A percentile compares a stretch with the other conserved stretches of the same genome.
These are phyloP conservation scores for Pseudogymnoascus sp. DNA, from an alignment of 2,329 filamentous ascomycete genomes.

Conservation along the genomic window DNA sequence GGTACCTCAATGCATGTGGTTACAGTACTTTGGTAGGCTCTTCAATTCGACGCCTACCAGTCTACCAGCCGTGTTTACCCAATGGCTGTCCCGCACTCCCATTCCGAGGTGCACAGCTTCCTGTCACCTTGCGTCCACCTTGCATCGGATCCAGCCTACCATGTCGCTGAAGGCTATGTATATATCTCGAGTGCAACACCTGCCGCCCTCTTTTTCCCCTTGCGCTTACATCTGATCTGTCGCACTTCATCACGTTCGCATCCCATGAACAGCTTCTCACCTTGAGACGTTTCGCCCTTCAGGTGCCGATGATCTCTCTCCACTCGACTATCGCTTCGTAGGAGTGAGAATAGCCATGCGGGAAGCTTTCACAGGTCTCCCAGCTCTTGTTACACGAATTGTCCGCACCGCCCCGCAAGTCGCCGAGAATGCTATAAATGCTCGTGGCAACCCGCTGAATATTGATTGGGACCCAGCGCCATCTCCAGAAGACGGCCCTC, in stretches of 20 bases:
- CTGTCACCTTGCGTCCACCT: not conserved
- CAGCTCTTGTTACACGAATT: conserved; percentile 9
- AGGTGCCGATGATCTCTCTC: conserved; percentile 8
- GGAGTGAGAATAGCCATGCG: conserved; percentile 1
- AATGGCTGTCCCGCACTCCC: not conserved
- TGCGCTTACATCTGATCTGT: not conserved
- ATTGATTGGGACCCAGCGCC: conserved; percentile 51
- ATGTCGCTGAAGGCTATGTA: not conserved
- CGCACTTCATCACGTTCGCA: not conserved
- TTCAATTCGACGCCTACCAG: not conserved
- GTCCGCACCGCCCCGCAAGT: not conserved
- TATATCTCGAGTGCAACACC: conserved; percentile 3
- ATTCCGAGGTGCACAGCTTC: conserved; percentile 9
- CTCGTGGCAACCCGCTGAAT: conserved; percentile 16
- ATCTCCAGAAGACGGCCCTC: conserved; percentile 52
- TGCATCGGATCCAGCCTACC: not conserved
- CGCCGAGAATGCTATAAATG: conserved; percentile 12
- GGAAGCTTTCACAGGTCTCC: conserved; percentile 1
- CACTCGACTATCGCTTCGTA: not conserved
- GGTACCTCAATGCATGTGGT: not conserved
- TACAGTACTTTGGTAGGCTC: not conserved
- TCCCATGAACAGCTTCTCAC: not conserved
- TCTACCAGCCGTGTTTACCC: not conserved
- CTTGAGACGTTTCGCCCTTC: conserved; percentile 10
- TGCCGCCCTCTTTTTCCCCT: conserved; percentile 1